These are phyloP conservation scores for Debaryomyces sp. DNA, from an alignment of 1,139 yeast species.

Conservation along the genomic window DNA sequence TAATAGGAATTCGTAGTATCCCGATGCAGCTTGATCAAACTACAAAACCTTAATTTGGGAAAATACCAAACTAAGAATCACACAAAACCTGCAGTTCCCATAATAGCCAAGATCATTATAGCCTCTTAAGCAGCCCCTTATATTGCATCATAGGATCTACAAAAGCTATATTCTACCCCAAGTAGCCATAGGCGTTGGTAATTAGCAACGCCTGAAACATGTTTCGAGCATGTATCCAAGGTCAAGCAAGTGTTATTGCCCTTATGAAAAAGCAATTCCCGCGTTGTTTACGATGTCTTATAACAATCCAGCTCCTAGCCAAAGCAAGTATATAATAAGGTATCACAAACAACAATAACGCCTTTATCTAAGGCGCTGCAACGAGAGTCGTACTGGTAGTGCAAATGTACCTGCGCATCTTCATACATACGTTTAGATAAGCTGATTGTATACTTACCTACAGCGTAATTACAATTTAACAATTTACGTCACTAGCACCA, in stretches of 20 bases:
- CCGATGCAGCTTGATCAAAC: neutral
- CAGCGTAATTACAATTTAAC: neutral
- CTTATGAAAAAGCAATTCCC: neutral
- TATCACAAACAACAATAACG: neutral
- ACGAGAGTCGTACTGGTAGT: neutral
- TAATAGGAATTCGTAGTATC: neutral
- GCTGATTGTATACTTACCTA: neutral
- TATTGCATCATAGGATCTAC: neutral
- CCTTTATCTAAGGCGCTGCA: neutral
- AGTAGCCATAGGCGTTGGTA: neutral
- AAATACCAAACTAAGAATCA: neutral
- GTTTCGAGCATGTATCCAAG: neutral
- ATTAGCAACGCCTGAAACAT: neutral
- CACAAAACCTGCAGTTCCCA: neutral
- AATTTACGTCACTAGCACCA: neutral
- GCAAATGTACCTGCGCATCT: neutral
- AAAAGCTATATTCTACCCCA: neutral
- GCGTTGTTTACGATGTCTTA: neutral
- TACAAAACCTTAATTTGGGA: neutral
- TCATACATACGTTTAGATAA: neutral
- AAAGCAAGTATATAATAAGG: neutral
- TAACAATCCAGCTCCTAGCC: neutral
- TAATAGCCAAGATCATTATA: neutral
- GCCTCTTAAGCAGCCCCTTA: neutral
- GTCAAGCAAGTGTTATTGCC: neutral